A percentile compares a stretch with the other conserved stretches of the same genome.
These are phyloP conservation scores for Camellia japonica DNA, from an alignment of 148 eudicot species.

Conservation along the genomic window DNA sequence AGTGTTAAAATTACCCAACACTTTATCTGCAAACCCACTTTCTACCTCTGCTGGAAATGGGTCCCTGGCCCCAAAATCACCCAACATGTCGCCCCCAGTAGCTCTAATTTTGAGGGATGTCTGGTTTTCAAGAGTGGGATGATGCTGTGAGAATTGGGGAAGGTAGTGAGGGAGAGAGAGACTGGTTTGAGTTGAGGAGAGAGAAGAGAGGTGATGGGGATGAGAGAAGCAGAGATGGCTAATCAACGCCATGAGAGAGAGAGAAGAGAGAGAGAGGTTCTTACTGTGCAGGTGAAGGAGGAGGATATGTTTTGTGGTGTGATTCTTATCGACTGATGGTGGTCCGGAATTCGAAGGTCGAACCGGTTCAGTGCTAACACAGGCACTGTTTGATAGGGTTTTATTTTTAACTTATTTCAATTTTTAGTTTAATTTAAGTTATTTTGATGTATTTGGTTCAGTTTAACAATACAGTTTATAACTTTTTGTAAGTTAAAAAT, in stretches of 20 bases:
- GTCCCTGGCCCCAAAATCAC: conserved; percentile 85
- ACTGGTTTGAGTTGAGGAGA: neutral
- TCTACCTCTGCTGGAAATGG: conserved; percentile 86
- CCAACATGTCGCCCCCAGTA: conserved; percentile 40
- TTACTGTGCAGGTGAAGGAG: neutral
- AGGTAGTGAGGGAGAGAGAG: neutral
- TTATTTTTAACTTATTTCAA: too few species aligned
- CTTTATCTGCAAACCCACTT: conserved; percentile 72
- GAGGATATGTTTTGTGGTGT: neutral
- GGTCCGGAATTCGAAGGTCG: neutral
- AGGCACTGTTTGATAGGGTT: too few species aligned
- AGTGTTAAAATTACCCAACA: conserved; percentile 52
- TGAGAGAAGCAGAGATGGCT: conserved; percentile 21
- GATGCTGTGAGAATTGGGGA: neutral
- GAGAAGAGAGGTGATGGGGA: conserved; percentile 12
- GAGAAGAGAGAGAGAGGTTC: neutral
- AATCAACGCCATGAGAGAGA: conserved; percentile 28
- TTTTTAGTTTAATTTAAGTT: too few species aligned
- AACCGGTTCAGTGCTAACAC: neutral
- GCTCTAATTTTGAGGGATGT: conserved; percentile 19
- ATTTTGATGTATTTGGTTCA: too few species aligned
- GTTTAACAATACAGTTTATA: too few species aligned
- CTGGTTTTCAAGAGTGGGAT: neutral
- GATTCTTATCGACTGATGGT: neutral
- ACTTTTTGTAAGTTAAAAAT: too few species aligned